Conservation (phyloP, 2,329 filamentous ascomycete species). For the Aspergillus glaucus region DNA sequence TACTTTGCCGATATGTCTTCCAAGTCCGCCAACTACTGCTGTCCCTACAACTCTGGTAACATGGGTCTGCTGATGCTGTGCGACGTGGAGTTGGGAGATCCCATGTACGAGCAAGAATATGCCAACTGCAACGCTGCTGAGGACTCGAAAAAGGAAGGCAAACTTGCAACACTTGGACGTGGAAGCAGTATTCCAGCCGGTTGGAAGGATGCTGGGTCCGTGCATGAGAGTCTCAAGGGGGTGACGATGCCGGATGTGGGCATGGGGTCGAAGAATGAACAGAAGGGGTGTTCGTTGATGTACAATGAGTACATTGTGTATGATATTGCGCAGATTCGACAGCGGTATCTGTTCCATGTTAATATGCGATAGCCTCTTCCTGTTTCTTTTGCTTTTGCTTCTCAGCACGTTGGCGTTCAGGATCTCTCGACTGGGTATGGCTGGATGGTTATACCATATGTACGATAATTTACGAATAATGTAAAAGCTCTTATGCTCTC, state of each 20-base stretch:
- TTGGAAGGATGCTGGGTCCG: slow-evolving; percentile 69
- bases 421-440: background rate
- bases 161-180: slow-evolving; percentile 64
- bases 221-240: slow-evolving; percentile 60
- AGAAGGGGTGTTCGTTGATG: slow-evolving; percentile 6
- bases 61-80: slow-evolving; percentile 73
- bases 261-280: background rate
- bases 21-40: slow-evolving; percentile 78
- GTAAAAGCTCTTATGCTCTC: too few relatives aligned
- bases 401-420: background rate
- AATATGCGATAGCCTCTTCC: slow-evolving; percentile 24
- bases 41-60: slow-evolving; percentile 53
- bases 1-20: slow-evolving; percentile 80
- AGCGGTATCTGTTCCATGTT: slow-evolving; percentile 41
- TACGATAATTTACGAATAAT: too few relatives aligned
- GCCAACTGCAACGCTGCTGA: slow-evolving; percentile 59
- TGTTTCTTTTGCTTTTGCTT: background rate
- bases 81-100: slow-evolving; percentile 73
- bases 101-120: slow-evolving; percentile 58
- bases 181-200: slow-evolving; percentile 57
- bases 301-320: slow-evolving; percentile 48
- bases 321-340: slow-evolving; percentile 43
- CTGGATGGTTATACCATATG: background rate
- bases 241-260: slow-evolving; percentile 52
- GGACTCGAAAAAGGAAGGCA: slow-evolving; percentile 54